phyloP scores from a whole-genome alignment of 345 rosid species.

The Cardiospermum halicacabum region DNA sequence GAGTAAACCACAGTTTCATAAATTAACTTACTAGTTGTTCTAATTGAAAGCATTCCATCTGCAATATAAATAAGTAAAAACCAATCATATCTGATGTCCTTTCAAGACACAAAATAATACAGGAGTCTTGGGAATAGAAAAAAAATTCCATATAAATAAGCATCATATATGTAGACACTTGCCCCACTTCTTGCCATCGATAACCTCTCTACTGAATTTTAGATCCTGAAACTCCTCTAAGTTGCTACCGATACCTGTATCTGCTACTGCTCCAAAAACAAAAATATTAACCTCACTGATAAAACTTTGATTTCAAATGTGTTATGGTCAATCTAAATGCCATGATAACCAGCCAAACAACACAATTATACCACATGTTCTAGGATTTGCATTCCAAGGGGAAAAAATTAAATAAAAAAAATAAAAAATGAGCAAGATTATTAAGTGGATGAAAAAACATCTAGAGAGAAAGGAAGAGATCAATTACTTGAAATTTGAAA shows the following conservation, averaged over 20 bases:
- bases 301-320: background rate
- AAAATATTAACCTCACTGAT: background rate
- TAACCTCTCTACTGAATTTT: constrained; percentile 23
- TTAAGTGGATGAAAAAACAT: background rate
- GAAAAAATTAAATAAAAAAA: too few relatives aligned
- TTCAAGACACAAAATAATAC: constrained; percentile 2
- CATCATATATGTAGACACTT: constrained; percentile 6
- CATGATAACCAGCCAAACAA: background rate
- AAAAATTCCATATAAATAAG: background rate
- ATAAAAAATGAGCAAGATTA: background rate
- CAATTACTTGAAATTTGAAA: constrained; percentile 52
- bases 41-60: constrained; percentile 76
- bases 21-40: constrained; percentile 58
- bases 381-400: background rate
- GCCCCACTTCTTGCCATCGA: constrained; percentile 53
- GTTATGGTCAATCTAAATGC: background rate
- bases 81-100: background rate
- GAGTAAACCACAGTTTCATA: background rate
- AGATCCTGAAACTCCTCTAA: constrained; percentile 59
- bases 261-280: constrained; percentile 45
- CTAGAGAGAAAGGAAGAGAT: constrained; percentile 2
- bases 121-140: background rate
- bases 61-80: constrained; percentile 29
- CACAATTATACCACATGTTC: background rate
- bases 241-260: constrained; percentile 63